phyloP scores from a whole-genome alignment of 2,329 filamentous ascomycete genomes.

The Talaromyces verruculosus region DNA sequence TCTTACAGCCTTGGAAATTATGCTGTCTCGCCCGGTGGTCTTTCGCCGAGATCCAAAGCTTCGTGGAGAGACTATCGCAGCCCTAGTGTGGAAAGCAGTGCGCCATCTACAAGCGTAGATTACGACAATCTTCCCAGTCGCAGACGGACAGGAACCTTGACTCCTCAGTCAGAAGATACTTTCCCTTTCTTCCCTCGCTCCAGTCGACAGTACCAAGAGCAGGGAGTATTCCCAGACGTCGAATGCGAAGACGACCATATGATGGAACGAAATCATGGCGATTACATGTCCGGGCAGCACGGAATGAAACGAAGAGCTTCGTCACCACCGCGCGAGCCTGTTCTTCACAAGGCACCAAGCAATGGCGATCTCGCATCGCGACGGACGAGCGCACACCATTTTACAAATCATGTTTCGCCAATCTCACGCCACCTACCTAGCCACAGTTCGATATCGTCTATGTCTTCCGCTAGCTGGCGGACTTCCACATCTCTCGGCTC shows the following conservation, averaged over 20 bases:
- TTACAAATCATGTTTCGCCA: conserved; percentile 56
- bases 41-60: conserved; percentile 43
- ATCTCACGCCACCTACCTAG: conserved; percentile 56
- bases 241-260: conserved; percentile 43
- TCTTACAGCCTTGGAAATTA: conserved; percentile 40
- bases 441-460: conserved; percentile 65
- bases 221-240: conserved; percentile 54
- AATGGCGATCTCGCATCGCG: conserved; percentile 57
- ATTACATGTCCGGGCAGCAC: conserved; percentile 41
- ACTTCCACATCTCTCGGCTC: conserved; percentile 50
- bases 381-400: conserved; percentile 55
- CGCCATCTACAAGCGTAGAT: conserved; percentile 44
- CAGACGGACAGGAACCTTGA: conserved; percentile 52
- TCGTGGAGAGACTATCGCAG: conserved; percentile 46
- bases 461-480: conserved; percentile 61
- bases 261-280: background rate
- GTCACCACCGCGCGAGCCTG: conserved; percentile 59
- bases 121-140: conserved; percentile 37
- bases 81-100: conserved; percentile 46
- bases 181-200: conserved; percentile 53
- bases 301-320: conserved; percentile 66
- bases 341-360: conserved; percentile 38
- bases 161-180: conserved; percentile 51
- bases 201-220: conserved; percentile 64
- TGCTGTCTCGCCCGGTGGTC: conserved; percentile 35